Evolutionary conservation across 225 moss, liverwort and hornwort genomes (phyloP).

Genomic region (Marchantia paleacea): DNA sequence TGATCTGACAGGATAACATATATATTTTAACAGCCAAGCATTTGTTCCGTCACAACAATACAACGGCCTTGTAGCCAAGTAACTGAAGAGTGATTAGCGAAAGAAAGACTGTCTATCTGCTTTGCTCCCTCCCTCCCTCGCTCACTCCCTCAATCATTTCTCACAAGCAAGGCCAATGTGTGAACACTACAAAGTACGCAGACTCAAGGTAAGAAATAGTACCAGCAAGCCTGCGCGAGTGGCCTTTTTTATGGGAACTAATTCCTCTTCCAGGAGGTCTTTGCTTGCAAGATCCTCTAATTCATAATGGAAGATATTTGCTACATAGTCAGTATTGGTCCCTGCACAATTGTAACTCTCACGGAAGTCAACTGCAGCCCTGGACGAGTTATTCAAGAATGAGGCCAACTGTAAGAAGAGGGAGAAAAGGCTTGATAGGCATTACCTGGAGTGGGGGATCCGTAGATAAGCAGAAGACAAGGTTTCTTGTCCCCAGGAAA

Average conservation of each 20-base stretch:
- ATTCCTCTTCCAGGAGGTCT: slow-evolving; percentile 21
- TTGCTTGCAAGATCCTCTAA: slow-evolving; percentile 33
- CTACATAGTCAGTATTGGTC: slow-evolving; percentile 32
- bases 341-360: slow-evolving; percentile 5
- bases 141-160: too few relatives aligned
- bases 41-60: too few relatives aligned
- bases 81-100: too few relatives aligned
- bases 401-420: background rate
- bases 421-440: background rate
- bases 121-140: too few relatives aligned
- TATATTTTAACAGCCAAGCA: too few relatives aligned
- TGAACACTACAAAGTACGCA: too few relatives aligned
- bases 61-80: too few relatives aligned
- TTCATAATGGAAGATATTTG: slow-evolving; percentile 30
- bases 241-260: slow-evolving; percentile 35
- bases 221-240: slow-evolving; percentile 33
- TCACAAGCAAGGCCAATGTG: too few relatives aligned
- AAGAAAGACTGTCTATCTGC: too few relatives aligned
- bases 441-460: slow-evolving; percentile 32
- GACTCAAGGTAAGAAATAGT: background rate
- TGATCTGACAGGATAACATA: too few relatives aligned
- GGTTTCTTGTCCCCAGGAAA: slow-evolving; percentile 42
- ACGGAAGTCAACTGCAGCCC: background rate
- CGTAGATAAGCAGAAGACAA: slow-evolving; percentile 41
- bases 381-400: background rate